phyloP scores from a whole-genome alignment of 148 eudicot genomes.

The Fagopyrum tataricum region DNA sequence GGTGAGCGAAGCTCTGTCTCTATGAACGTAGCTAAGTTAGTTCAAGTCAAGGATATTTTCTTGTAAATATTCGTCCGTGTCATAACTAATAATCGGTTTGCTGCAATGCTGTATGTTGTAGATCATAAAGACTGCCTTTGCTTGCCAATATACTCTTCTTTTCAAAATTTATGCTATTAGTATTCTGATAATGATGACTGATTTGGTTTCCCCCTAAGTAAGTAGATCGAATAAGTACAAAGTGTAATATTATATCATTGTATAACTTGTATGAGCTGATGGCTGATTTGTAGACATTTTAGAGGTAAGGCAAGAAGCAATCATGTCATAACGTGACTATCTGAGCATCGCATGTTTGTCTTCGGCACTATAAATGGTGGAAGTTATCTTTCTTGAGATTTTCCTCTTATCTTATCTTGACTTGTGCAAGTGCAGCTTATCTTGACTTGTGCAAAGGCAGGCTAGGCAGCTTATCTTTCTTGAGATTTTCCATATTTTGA shows the following conservation, averaged over 20 bases:
- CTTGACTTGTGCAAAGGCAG: too few relatives aligned
- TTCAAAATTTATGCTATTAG: background rate
- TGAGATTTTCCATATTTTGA: background rate
- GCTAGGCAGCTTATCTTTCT: too few relatives aligned
- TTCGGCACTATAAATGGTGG: slow-evolving; percentile 4
- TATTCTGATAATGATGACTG: background rate
- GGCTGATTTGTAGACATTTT: too few relatives aligned
- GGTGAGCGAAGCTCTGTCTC: slow-evolving; percentile 11
- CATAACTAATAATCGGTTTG: background rate
- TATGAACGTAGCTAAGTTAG: background rate
- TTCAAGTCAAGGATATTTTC: background rate
- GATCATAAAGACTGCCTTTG: slow-evolving; percentile 4
- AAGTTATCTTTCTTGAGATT: background rate
- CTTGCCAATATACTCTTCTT: background rate
- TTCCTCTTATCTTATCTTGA: background rate
- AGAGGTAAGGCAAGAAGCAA: too few relatives aligned
- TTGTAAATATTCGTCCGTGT: background rate
- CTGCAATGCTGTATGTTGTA: background rate
- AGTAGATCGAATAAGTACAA: too few relatives aligned
- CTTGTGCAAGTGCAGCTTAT: slow-evolving; percentile 2
- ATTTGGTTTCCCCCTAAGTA: background rate
- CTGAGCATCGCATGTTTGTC: background rate
- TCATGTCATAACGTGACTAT: too few relatives aligned
- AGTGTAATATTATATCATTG: too few relatives aligned
- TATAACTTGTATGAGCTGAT: too few relatives aligned